Conservation (phyloP, 169 alveolate species). For the Nephromyces sp. region DNA sequence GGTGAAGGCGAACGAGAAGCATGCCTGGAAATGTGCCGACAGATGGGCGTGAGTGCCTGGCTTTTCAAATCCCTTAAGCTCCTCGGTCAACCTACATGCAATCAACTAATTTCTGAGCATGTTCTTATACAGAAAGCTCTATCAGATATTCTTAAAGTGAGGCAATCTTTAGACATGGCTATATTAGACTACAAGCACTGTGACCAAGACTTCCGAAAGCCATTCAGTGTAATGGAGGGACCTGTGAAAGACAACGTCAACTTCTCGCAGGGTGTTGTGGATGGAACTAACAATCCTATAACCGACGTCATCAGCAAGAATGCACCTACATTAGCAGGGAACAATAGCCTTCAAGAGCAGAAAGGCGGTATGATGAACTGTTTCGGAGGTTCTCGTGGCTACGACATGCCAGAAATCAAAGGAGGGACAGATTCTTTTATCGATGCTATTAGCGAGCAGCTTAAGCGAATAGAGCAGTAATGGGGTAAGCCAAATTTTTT, state of each 20-base stretch:
- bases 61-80: conserved; percentile 61
- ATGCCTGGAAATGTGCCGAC: conserved; percentile 57
- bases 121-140: conserved; percentile 47
- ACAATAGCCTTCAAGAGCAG: not conserved
- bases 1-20: conserved; percentile 77
- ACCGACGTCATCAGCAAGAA: conserved; percentile 8
- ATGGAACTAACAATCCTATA: not conserved
- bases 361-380: not conserved
- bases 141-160: conserved; percentile 27
- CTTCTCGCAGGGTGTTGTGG: conserved; percentile 1
- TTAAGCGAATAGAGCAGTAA: too few relatives aligned
- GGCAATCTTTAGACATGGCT: conserved; percentile 36
- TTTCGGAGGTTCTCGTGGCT: not conserved
- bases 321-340: not conserved
- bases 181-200: conserved; percentile 16
- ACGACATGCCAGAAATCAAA: not conserved
- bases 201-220: not conserved
- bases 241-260: not conserved
- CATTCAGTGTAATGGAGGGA: not conserved
- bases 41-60: conserved; percentile 52
- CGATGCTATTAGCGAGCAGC: conserved; percentile 20
- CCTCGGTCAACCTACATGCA: conserved; percentile 62
- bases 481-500: too few relatives aligned
- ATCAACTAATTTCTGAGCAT: conserved; percentile 60
- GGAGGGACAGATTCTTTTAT: conserved; percentile 13